Percentiles rank a stretch among this genome's conserved stretches.
Conservation (phyloP, 1,284 basidiomycete species). For the Microbotryomycetes sp. region DNA sequence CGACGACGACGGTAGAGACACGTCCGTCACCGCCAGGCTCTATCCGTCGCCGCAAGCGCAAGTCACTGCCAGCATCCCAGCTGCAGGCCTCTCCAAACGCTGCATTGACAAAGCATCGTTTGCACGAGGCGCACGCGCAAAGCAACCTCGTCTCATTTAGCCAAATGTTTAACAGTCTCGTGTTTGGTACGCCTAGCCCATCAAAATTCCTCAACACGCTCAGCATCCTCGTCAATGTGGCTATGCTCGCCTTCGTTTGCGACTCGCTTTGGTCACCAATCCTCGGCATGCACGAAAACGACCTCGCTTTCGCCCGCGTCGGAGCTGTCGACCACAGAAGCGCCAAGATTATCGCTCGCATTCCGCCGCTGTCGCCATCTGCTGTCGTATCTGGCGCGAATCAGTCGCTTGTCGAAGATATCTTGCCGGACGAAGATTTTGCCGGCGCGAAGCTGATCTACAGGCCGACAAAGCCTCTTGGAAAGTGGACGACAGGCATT, state of each 20-base stretch:
- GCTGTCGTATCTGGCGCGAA: not conserved
- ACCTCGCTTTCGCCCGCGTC: constrained; percentile 57
- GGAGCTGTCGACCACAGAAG: constrained; percentile 59
- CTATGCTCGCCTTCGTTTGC: constrained; percentile 23
- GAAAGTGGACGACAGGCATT: constrained; percentile 30
- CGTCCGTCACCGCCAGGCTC: not conserved
- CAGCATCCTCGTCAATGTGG: constrained; percentile 14
- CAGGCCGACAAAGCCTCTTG: constrained; percentile 29
- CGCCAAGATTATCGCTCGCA: constrained; percentile 56
- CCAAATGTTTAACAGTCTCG: not conserved
- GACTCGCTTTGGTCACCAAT: constrained; percentile 32
- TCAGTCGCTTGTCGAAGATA: not conserved
- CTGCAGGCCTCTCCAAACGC: not conserved
- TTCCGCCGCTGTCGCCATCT: constrained; percentile 42
- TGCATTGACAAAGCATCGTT: not conserved
- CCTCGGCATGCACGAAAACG: constrained; percentile 33
- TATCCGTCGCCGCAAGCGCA: not conserved
- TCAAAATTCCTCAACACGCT: constrained; percentile 18
- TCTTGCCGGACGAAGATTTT: constrained; percentile 15
- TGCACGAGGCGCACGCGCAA: not conserved
- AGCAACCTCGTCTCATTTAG: not conserved
- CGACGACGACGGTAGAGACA: not conserved
- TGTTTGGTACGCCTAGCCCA: not conserved
- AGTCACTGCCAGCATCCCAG: not conserved
- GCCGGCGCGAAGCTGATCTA: constrained; percentile 28